Base-by-base conservation (phyloP, 345 rosid species). In the Kandelia obovata region DNA sequence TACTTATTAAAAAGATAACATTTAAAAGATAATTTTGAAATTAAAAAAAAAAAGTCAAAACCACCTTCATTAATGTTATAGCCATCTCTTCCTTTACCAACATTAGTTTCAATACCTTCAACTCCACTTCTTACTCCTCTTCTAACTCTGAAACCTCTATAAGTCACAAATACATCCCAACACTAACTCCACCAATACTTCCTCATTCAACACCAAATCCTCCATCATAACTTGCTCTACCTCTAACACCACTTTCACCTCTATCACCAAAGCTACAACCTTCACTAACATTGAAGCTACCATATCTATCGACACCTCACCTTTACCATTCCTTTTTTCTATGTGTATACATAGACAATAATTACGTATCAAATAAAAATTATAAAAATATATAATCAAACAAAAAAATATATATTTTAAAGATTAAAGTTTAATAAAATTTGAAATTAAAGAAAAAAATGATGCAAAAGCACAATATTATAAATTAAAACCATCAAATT, bases 61-160 rank as follows among this genome's bases (percentile, higher is more conserved):
- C 8, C 8, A 11, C 66, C 66, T 11, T 60, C 61, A 43, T 58
- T 64, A 19, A 51, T 25, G 19, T 61, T 66, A 17, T 60, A 56
- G 0, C 61, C 65, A 15, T 35, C 60, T 2, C 75, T 62, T 3
- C 74, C 60, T 3, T 32, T 49, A 0, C 43, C 68, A 0, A 53
- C 57, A 0, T 17, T 61, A 17, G 56, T 68, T 6, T 28, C 56
- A 16, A 25, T 63, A 4, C 31, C 63, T 25, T 66, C 61, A 17
- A 5, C 61, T 3, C 69, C 70, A 0, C 13, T 61, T 2, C 46
- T 64, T 30, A 66, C 70, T 16, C 75, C 58, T 1, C 26, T 3
- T 1, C 31, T 59, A 16, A 11, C 58, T 2, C 70, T 61, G 3
- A 11, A 61, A 1, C 66, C 61, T 35, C 53, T 47, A 6, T 60